phyloP scores from a whole-genome alignment of 768 basidiomycete species.

The Gelatoporia subvermispora region DNA sequence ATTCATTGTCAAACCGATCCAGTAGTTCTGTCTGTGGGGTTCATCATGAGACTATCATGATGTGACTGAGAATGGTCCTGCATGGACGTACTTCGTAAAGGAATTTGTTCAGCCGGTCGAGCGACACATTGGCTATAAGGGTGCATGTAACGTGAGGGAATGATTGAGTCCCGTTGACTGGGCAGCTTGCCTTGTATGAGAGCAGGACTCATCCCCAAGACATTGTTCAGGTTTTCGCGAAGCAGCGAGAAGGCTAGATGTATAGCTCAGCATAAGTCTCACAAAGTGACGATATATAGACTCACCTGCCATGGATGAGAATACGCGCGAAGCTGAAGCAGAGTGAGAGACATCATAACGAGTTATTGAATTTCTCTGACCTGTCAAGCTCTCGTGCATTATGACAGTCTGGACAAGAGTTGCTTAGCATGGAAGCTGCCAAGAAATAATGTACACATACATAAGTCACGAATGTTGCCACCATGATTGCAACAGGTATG shows the following conservation, averaged over 20 bases:
- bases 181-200: constrained; percentile 35
- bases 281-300: neutral
- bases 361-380: neutral
- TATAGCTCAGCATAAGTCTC: neutral
- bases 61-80: neutral
- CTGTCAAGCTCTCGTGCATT: constrained; percentile 34
- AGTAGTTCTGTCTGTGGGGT: constrained; percentile 42
- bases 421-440: neutral
- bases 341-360: neutral
- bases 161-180: constrained; percentile 34
- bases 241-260: constrained; percentile 54
- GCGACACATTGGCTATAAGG: constrained; percentile 50
- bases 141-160: neutral
- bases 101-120: constrained; percentile 54
- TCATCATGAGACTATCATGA: neutral
- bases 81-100: constrained; percentile 27
- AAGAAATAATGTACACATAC: constrained; percentile 26
- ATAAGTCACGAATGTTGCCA: constrained; percentile 58
- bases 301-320: constrained; percentile 32
- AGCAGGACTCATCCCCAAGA: constrained; percentile 27
- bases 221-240: constrained; percentile 40
- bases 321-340: constrained; percentile 30
- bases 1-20: constrained; percentile 30
- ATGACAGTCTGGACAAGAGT: constrained; percentile 28
- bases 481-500: constrained; percentile 65